Conservation (phyloP, 2,329 filamentous ascomycete species). For the Cercospora citrullina region DNA sequence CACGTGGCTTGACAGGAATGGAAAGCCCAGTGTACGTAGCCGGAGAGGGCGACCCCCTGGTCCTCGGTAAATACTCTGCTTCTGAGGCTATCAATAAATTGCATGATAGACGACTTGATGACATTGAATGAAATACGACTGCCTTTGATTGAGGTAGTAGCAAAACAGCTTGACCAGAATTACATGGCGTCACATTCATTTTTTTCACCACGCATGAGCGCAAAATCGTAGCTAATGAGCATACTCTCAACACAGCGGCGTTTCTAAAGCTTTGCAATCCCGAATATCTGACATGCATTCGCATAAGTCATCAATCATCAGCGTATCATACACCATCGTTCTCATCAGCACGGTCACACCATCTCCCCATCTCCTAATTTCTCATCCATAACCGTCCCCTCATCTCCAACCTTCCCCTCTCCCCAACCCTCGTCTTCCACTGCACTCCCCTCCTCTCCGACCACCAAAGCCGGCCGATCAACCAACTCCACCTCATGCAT, state of each 20-base stretch:
- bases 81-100: neutral
- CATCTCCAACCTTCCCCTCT: neutral
- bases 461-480: constrained; percentile 10
- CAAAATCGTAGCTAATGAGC: no score
- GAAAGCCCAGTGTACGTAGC: neutral
- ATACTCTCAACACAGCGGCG: no score
- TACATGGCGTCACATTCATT: neutral
- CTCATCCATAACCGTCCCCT: neutral
- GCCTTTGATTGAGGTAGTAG: neutral
- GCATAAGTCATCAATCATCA: neutral
- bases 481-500: constrained; percentile 19
- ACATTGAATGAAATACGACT: neutral
- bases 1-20: neutral
- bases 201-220: no score
- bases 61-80: neutral
- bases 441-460: neutral
- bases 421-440: neutral
- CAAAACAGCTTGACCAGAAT: neutral
- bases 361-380: neutral
- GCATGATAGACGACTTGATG: constrained; percentile 1
- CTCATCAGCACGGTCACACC: neutral
- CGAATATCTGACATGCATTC: no score
- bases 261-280: no score
- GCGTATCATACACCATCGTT: neutral
- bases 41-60: neutral